Evolutionary conservation across 179 eudicot genomes (phyloP).

Genomic region (Beta corolliflora): DNA sequence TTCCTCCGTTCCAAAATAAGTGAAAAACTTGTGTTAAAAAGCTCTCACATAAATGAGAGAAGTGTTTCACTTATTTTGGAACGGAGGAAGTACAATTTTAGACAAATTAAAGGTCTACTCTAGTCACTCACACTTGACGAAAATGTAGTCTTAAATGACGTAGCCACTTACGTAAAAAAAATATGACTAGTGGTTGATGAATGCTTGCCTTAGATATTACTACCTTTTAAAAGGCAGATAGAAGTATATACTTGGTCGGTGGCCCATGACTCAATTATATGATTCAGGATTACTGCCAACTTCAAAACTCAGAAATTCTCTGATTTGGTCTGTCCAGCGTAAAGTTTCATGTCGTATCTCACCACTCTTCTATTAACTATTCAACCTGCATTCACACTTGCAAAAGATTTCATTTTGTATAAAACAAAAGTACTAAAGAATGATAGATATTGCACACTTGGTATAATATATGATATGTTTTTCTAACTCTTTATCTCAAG

Average conservation of each 20-base stretch:
- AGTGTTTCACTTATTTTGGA: too few species aligned
- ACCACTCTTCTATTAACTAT: not conserved
- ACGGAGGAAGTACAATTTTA: too few species aligned
- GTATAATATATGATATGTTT: not conserved
- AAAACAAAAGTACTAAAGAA: not conserved
- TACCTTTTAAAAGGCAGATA: not conserved
- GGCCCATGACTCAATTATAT: slow-evolving; percentile 32
- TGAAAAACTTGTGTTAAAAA: too few species aligned
- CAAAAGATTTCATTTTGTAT: not conserved
- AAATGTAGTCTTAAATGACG: slow-evolving; percentile 22
- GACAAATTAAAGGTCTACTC: slow-evolving; percentile 1
- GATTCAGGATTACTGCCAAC: slow-evolving; percentile 16
- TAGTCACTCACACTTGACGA: not conserved
- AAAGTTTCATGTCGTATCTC: not conserved
- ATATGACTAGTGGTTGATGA: not conserved
- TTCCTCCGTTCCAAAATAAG: too few species aligned
- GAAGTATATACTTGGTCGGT: not conserved
- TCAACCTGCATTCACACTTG: slow-evolving; percentile 7
- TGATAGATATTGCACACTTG: not conserved
- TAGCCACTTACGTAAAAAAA: slow-evolving; percentile 30
- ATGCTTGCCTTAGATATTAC: not conserved
- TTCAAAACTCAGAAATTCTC: not conserved
- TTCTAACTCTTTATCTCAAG: not conserved
- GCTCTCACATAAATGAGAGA: too few species aligned
- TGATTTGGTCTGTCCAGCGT: not conserved